phyloP scores from a whole-genome alignment of 768 basidiomycete genomes.

The Termitomyces sp. region DNA sequence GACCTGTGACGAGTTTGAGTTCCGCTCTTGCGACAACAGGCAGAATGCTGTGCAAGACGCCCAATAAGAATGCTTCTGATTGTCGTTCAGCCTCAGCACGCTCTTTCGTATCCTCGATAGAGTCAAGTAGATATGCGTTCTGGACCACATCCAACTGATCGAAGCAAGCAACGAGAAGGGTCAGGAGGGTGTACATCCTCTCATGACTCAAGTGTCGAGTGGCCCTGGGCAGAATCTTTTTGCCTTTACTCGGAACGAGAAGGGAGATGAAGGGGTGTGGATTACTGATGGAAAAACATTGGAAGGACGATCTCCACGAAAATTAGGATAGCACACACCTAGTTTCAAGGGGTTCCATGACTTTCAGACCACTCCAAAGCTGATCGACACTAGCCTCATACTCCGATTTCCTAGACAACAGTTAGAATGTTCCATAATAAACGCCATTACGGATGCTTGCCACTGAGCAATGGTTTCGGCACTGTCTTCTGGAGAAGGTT shows the following conservation, averaged over 20 bases:
- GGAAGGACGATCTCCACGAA: neutral
- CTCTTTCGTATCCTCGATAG: constrained; percentile 53
- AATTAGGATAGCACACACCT: constrained; percentile 46
- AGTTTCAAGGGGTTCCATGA: constrained; percentile 92
- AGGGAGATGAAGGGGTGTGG: constrained; percentile 97
- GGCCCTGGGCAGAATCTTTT: constrained; percentile 84
- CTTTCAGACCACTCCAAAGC: constrained; percentile 77
- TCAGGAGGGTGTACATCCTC: constrained; percentile 82
- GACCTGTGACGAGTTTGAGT: constrained; percentile 78
- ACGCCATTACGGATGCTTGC: constrained; percentile 25
- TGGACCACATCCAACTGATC: constrained; percentile 88
- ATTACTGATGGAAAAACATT: constrained; percentile 42
- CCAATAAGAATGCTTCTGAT: constrained; percentile 83
- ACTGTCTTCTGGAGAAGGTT: constrained; percentile 60
- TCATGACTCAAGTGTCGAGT: constrained; percentile 76
- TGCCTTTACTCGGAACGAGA: constrained; percentile 85
- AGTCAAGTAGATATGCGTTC: constrained; percentile 69
- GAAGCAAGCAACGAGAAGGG: constrained; percentile 92
- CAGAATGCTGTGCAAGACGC: constrained; percentile 83
- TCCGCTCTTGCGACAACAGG: constrained; percentile 75
- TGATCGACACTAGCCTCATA: constrained; percentile 56
- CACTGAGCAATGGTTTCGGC: constrained; percentile 38
- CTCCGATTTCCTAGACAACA: constrained; percentile 43
- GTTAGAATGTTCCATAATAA: neutral
- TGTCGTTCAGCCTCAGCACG: constrained; percentile 76